A percentile compares a stretch with the other conserved stretches of the same genome.
Evolutionary conservation across 2,329 filamentous ascomycete species (phyloP).

Genomic region (Xylaria sp.): DNA sequence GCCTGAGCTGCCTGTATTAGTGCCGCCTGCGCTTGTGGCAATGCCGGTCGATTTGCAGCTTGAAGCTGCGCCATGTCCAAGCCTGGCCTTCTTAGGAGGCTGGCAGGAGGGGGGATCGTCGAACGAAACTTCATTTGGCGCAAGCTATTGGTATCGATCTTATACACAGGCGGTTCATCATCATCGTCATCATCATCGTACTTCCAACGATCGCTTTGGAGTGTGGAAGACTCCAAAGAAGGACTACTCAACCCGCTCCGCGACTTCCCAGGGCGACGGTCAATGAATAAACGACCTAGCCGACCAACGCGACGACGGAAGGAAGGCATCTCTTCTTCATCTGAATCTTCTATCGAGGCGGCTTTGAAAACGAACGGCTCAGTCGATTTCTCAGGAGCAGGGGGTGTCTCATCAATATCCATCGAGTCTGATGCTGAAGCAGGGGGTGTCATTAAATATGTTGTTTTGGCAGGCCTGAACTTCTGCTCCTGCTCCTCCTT

Average conservation of each 20-base stretch:
- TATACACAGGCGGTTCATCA: constrained; percentile 79
- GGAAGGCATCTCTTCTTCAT: constrained; percentile 64
- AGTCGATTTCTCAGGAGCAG: constrained; percentile 48
- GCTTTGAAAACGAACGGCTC: constrained; percentile 60
- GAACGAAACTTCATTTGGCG: constrained; percentile 70
- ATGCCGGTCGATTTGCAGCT: constrained; percentile 40
- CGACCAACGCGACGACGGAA: constrained; percentile 88
- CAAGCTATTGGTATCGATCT: constrained; percentile 77
- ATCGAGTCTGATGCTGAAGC: constrained; percentile 67
- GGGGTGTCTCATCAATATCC: constrained; percentile 62
- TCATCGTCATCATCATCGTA: constrained; percentile 83
- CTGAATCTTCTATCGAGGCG: constrained; percentile 54
- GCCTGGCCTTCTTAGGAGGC: constrained; percentile 54
- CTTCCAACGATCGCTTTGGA: constrained; percentile 78
- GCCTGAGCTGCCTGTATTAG: constrained; percentile 39
- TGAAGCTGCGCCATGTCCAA: constrained; percentile 47
- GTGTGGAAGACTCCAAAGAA: constrained; percentile 47
- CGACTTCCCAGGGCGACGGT: constrained; percentile 75
- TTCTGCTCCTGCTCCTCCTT: constrained; percentile 71
- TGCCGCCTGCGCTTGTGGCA: constrained; percentile 41
- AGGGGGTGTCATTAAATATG: constrained; percentile 75
- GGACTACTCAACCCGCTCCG: constrained; percentile 43
- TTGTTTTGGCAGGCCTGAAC: constrained; percentile 78
- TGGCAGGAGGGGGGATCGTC: constrained; percentile 64
- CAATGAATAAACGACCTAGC: constrained; percentile 86